phyloP scores from a whole-genome alignment of 202 grass and related monocot species.

The Schoenoplectus tabernaemontani region DNA sequence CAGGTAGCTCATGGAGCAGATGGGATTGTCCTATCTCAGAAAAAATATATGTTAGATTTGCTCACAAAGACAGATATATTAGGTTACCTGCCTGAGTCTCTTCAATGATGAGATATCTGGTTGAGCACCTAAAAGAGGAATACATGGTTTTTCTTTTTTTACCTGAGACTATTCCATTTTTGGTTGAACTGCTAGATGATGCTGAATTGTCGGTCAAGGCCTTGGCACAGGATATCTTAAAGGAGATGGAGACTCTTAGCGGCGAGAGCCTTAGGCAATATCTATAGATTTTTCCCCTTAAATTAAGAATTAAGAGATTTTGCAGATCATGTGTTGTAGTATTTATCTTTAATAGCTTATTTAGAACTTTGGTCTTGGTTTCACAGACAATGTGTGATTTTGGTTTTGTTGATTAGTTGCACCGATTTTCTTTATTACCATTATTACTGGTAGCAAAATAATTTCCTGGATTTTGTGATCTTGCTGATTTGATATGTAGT shows the following conservation, averaged over 20 bases:
- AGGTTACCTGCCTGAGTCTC: too few species aligned
- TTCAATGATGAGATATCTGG: conserved; percentile 69
- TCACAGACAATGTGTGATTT: neutral
- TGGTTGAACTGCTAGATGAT: conserved; percentile 74
- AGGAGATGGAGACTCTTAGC: conserved; percentile 68
- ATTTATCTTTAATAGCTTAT: neutral
- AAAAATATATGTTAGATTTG: too few species aligned
- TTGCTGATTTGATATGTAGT: neutral
- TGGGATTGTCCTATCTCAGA: too few species aligned
- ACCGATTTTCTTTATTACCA: neutral
- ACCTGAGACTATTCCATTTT: conserved; percentile 71
- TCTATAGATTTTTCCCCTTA: conserved; percentile 26
- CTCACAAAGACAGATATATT: too few species aligned
- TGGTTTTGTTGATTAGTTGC: neutral
- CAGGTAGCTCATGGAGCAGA: too few species aligned
- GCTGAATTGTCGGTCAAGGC: conserved; percentile 75
- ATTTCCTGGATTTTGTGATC: neutral
- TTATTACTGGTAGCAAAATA: neutral
- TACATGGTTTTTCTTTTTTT: conserved; percentile 63
- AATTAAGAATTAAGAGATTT: neutral
- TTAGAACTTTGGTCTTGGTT: neutral
- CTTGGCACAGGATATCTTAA: conserved; percentile 59
- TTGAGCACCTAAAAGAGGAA: conserved; percentile 83
- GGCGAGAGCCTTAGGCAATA: conserved; percentile 70
- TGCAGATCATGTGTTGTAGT: neutral